phyloP scores from a whole-genome alignment of 169 alveolate species.

The Eimeria sp. region DNA sequence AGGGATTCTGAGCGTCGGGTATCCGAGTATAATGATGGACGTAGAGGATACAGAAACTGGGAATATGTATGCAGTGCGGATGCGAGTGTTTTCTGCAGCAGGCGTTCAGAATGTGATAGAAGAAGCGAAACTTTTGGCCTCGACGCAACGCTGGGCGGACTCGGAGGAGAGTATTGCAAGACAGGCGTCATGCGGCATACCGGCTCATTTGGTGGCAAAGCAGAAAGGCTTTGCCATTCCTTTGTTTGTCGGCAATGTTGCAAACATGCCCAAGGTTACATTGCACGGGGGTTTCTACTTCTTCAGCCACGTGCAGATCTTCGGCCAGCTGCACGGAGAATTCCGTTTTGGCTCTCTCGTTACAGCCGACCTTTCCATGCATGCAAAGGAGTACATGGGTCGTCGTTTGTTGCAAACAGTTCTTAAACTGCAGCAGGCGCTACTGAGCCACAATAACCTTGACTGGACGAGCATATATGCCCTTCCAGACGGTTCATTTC shows the following conservation, averaged over 20 bases:
- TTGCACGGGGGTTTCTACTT: neutral
- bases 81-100: neutral
- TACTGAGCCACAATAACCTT: neutral
- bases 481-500: neutral
- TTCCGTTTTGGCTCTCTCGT: neutral
- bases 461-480: neutral
- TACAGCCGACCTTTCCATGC: neutral
- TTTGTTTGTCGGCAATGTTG: neutral
- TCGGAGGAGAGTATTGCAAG: neutral
- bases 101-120: too few species aligned
- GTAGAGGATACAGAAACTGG: neutral
- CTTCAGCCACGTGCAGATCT: neutral
- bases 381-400: slow-evolving; percentile 5
- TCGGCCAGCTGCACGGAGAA: neutral
- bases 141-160: neutral
- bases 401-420: neutral
- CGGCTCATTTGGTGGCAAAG: neutral
- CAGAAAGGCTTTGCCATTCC: slow-evolving; percentile 44
- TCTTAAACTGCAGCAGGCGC: neutral
- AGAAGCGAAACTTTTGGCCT: neutral
- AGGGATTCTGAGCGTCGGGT: neutral
- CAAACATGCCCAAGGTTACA: neutral
- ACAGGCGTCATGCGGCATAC: neutral
- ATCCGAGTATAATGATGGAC: neutral
- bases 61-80: neutral